Percentiles rank a stretch among this genome's conserved stretches.
Evolutionary conservation across 1,284 basidiomycete species (phyloP).

Genomic region (Coniophora puteana): DNA sequence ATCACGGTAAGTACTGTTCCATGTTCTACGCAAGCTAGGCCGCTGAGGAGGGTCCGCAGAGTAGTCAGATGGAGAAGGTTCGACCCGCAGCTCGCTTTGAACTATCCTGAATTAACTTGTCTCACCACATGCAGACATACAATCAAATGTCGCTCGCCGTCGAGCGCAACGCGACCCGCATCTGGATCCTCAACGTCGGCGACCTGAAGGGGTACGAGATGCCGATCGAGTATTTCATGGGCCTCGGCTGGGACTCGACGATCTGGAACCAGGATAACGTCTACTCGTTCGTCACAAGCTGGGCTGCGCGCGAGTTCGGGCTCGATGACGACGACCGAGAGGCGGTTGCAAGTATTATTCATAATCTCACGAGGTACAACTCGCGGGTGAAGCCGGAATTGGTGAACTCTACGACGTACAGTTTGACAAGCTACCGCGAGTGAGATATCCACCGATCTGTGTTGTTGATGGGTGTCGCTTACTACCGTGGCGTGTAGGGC

Average conservation of each 20-base stretch:
- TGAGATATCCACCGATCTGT: constrained; percentile 31
- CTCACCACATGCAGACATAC: constrained; percentile 42
- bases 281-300: constrained; percentile 53
- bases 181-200: constrained; percentile 66
- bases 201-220: constrained; percentile 76
- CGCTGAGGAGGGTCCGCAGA: constrained; percentile 21
- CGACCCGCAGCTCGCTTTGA: neutral
- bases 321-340: constrained; percentile 33
- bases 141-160: constrained; percentile 62
- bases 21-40: neutral
- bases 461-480: constrained; percentile 3
- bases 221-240: constrained; percentile 69
- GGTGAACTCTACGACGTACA: constrained; percentile 59
- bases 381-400: constrained; percentile 66
- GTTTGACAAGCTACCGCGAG: constrained; percentile 65
- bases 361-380: constrained; percentile 59
- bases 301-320: constrained; percentile 68
- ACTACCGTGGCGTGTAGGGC: constrained; percentile 36
- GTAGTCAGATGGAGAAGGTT: constrained; percentile 44
- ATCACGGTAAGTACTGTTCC: constrained; percentile 38
- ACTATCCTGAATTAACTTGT: constrained; percentile 9
- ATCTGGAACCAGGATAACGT: constrained; percentile 42
- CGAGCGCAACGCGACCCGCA: constrained; percentile 48
- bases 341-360: constrained; percentile 49
- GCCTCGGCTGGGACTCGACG: constrained; percentile 53